Base-by-base conservation (phyloP, 495 filamentous ascomycete genomes). In the Chaetomidium leptoderma region DNA sequence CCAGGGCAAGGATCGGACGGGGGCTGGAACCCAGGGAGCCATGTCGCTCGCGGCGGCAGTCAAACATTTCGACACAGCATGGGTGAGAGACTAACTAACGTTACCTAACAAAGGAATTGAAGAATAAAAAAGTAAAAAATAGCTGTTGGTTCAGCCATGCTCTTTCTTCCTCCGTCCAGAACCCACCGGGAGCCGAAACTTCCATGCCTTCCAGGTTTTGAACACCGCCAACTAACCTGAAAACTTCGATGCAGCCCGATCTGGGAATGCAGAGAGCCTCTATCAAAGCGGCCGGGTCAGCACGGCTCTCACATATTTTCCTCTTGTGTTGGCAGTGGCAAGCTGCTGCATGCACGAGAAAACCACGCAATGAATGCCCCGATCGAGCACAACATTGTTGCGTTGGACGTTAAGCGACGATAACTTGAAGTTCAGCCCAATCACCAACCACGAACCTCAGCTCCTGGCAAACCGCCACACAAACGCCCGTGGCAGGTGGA, bases 401-500 rank as follows among this genome's bases (percentile, higher is more conserved):
- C 7, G 40, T 6, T 24, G 21, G 21, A 19, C 40, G 19, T 44
- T 47, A 26, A 47, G 16, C 44, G 14, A 47, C n/a, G n/a, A n/a
- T n/a, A n/a, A n/a, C n/a, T n/a, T n/a, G n/a, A n/a, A n/a, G n/a
- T n/a, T 30, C 13, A 37, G 43, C 8, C 50, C 50, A 32, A 43
- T 21, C 50, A 52, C 50, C 50, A 32, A 43, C 14, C 50, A 52
- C 33, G 21, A 19, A 53, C 6, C 19, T 46, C 29, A 33, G 40
- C 29, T 26, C 13, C 19, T 1, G 27, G 7, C 9, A 17, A 49
- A 40, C 35, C 35, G 49, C 35, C 40, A 51, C 19, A 14, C 27
- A 30, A 54, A 42, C 54, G 44, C 54, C 59, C 37, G n/a, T 36
- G 29, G 43, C 17, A 27, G 9, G 26, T 37, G 39, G 46, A 53